Evolutionary conservation across 2,329 filamentous ascomycete genomes (phyloP).

Genomic region (Knufia fluminis): DNA sequence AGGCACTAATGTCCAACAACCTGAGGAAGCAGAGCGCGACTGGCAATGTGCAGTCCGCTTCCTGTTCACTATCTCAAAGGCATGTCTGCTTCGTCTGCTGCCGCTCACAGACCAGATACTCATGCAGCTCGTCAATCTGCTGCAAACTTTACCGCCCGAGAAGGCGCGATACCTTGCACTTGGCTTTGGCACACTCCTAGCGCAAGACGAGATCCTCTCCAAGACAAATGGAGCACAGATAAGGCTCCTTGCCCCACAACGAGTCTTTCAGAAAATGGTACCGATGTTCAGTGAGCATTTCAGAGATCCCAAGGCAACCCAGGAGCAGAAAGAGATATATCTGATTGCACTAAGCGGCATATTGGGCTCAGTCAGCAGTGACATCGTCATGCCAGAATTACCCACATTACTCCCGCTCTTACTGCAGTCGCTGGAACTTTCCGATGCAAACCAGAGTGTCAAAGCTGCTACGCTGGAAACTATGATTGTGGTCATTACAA

Average conservation of each 20-base stretch:
- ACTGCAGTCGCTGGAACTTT: conserved; percentile 53
- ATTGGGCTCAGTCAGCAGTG: conserved; percentile 49
- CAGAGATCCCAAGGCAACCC: conserved; percentile 26
- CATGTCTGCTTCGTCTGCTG: conserved; percentile 47
- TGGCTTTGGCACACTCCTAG: conserved; percentile 50
- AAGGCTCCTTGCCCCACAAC: conserved; percentile 54
- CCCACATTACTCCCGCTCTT: conserved; percentile 50
- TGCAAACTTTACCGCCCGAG: conserved; percentile 32
- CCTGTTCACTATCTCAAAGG: conserved; percentile 53
- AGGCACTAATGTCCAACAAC: not conserved
- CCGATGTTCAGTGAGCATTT: conserved; percentile 48
- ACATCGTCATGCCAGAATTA: conserved; percentile 51
- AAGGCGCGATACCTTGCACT: conserved; percentile 46
- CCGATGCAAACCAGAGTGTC: conserved; percentile 34
- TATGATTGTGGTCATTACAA: conserved; percentile 48
- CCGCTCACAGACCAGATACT: conserved; percentile 43
- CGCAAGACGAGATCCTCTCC: conserved; percentile 52
- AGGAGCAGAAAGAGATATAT: conserved; percentile 47
- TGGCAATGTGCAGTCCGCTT: conserved; percentile 37
- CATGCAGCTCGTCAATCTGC: conserved; percentile 38
- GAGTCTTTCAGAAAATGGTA: conserved; percentile 50
- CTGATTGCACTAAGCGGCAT: conserved; percentile 55
- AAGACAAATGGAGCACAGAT: conserved; percentile 53
- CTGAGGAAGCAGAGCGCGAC: conserved; percentile 24
- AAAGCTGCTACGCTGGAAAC: conserved; percentile 54